Conservation (phyloP, 352 stramenopile genomes). For the Phytophthora multivora region DNA sequence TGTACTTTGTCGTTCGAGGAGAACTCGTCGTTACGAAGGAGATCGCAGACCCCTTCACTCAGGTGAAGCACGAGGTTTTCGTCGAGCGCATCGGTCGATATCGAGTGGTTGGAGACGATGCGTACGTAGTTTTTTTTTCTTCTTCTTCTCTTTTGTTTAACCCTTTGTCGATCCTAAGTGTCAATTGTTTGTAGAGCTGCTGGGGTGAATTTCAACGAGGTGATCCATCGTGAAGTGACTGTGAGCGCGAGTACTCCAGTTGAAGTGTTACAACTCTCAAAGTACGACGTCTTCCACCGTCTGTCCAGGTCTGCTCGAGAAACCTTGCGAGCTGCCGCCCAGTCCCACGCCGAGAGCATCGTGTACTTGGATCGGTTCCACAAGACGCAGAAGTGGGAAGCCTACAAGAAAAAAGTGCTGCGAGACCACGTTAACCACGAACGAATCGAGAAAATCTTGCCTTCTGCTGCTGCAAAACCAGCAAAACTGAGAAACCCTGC, state of each 20-base stretch:
- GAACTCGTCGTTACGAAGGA: constrained; percentile 63
- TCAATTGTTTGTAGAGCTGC: constrained; percentile 44
- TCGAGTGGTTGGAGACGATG: constrained; percentile 70
- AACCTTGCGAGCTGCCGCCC: constrained; percentile 49
- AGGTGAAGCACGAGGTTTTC: constrained; percentile 43
- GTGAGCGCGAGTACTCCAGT: constrained; percentile 71
- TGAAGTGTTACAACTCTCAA: constrained; percentile 70
- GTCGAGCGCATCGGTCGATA: constrained; percentile 65
- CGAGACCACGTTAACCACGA: constrained; percentile 50
- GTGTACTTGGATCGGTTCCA: constrained; percentile 74
- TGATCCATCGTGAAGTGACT: constrained; percentile 64
- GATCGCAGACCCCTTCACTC: constrained; percentile 45
- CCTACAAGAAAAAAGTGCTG: constrained; percentile 57
- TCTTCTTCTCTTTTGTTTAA: neutral
- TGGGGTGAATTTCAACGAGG: constrained; percentile 68
- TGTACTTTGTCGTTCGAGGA: constrained; percentile 77
- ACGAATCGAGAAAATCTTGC: constrained; percentile 54
- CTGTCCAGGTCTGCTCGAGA: constrained; percentile 61
- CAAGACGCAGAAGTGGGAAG: constrained; percentile 74
- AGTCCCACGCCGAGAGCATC: constrained; percentile 51
- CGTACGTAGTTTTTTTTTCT: constrained; percentile 42
- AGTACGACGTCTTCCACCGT: constrained; percentile 83
- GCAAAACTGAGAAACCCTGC: neutral
- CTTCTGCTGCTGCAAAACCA: constrained; percentile 4
- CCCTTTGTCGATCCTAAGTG: neutral